Conservation (phyloP, 208 protist species). For the Tritrichomonas foetus region DNA sequence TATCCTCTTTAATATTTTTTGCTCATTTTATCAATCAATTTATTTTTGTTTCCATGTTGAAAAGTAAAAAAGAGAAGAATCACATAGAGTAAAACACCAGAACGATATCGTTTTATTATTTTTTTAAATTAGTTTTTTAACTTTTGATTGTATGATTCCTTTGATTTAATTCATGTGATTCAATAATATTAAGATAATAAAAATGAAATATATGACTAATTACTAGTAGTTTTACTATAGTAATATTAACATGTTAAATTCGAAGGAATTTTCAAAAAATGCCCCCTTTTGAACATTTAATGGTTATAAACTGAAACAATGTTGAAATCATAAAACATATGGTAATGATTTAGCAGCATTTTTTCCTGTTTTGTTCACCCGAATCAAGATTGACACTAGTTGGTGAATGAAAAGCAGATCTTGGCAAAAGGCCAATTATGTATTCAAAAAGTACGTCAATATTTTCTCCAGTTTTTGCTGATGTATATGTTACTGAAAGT, state of each 20-base stretch:
- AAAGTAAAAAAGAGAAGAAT: not conserved
- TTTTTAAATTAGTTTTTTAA: not conserved
- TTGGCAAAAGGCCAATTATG: not conserved
- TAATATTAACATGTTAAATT: not conserved
- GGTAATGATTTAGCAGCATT: not conserved
- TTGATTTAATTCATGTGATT: not conserved
- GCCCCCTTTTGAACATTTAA: not conserved
- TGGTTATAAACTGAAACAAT: too few species aligned
- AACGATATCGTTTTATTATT: not conserved
- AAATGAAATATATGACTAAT: not conserved
- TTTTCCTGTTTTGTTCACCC: not conserved
- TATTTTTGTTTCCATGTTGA: not conserved
- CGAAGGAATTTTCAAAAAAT: not conserved
- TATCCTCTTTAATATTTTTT: not conserved
- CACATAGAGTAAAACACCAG: not conserved
- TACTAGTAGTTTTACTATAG: not conserved
- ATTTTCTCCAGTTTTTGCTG: not conserved
- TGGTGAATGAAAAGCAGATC: not conserved
- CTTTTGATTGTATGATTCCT: not conserved
- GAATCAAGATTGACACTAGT: not conserved
- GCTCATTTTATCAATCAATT: not conserved
- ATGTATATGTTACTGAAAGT: not conserved
- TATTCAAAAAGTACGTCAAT: not conserved
- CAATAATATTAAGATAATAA: not conserved
- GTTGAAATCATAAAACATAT: too few species aligned